Evolutionary conservation across 805 yeast genomes (phyloP), one percentile per base, ranked within the genome.

Genomic region (Yamadazyma insecticola): DNA sequence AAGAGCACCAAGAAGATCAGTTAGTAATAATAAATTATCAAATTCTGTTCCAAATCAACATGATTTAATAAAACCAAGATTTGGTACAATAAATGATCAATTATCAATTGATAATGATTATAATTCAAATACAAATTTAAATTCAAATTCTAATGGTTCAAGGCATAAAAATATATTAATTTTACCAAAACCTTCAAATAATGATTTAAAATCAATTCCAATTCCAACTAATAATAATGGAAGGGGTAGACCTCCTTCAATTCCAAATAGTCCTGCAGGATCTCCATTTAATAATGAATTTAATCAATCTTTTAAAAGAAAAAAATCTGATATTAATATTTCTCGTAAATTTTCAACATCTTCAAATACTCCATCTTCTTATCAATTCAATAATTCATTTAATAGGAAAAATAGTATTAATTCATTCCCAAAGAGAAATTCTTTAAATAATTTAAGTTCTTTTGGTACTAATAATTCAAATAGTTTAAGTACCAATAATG

Each of bases 1-100:
- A 50, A 55, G 82, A 44, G 66, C 67, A 36, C 68, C 77, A 3
- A 70, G 74, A 27, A 47, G 52, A 21, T 21, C 37, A 5, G 19
- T 22, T 24, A 28, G 18, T 11, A 21, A 30, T 5, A 22, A 6
- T 17, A 35, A 35, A 31, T 26, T 36, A 24, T 37, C 37, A 6
- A 35, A 37, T 25, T 35, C 39, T 3, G 17, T 41, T 22, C 40
- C 45, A 3, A 35, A 21, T 31, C 4, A 26, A 12, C 27, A 24
- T 18, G 39, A 35, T 13, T 12, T 29, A 5, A 31, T 14, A 5
- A 35, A 35, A 14, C 13, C 30, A 4, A 35, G 19, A 19, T 26
- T 26, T 16, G 22, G 15, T 21, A 26, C 21, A 16, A 29, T 8
- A n/a, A n/a, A n/a, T n/a, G n/a, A n/a, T n/a, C n/a, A n/a, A n/a